Percentiles rank a stretch among this genome's conserved stretches.
phyloP scores from a whole-genome alignment of 306 rosid species.

The Vigna angularis region DNA sequence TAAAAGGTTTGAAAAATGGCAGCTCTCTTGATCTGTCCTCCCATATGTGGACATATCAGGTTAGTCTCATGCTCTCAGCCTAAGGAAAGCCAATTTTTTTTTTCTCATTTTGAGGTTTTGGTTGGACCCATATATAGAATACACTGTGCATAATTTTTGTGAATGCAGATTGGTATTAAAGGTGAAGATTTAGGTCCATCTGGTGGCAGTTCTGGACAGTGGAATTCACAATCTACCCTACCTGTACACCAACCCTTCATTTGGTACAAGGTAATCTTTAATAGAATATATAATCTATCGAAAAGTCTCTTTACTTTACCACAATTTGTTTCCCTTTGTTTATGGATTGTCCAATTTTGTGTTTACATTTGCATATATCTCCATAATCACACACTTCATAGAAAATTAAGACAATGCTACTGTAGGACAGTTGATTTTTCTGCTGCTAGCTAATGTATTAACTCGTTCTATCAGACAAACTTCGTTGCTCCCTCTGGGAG shows the following conservation, averaged over 20 bases:
- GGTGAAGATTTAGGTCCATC: constrained; percentile 68
- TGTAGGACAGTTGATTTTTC: constrained; percentile 1
- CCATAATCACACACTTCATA: not conserved
- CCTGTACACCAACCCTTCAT: constrained; percentile 81
- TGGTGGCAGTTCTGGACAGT: constrained; percentile 69
- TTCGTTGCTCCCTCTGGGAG: constrained; percentile 72
- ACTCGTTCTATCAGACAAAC: constrained; percentile 60
- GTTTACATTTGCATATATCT: constrained; percentile 16
- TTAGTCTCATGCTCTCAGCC: constrained; percentile 39
- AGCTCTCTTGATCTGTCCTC: constrained; percentile 76
- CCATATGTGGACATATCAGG: constrained; percentile 90
- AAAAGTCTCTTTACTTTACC: not conserved
- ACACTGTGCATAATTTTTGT: not conserved
- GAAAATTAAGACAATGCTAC: constrained; percentile 18
- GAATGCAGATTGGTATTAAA: constrained; percentile 80
- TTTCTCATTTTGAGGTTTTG: constrained; percentile 1
- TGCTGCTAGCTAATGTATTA: constrained; percentile 39
- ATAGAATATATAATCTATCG: not conserved
- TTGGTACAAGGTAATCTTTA: constrained; percentile 87
- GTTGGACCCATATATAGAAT: constrained; percentile 4
- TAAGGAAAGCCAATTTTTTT: constrained; percentile 20
- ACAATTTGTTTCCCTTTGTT: too few species aligned
- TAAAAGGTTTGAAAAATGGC: constrained; percentile 66
- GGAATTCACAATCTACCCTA: constrained; percentile 71
- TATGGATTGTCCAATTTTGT: not conserved